Base-by-base conservation (phyloP, 2,329 filamentous ascomycete species). In the Fusarium oligoseptatum region DNA sequence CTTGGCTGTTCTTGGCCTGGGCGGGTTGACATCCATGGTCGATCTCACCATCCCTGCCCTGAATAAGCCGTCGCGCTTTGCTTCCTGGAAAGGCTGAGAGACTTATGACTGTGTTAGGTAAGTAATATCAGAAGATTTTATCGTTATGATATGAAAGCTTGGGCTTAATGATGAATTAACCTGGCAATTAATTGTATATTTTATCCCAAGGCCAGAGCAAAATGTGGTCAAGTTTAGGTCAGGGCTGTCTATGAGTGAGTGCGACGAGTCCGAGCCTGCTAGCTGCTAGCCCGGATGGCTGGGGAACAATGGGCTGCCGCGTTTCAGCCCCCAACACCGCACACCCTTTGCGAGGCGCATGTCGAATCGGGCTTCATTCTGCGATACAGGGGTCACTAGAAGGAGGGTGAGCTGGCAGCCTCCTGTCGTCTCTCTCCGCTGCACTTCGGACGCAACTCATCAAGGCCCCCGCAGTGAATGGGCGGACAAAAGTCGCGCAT, bases 401-500 rank as follows among this genome's bases (percentile, higher is more conserved):
- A 61, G 68, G 66, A 73, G 71, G 60, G 72, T 76, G 73, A 71
- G 66, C 27, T 77, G 75, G 73, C 75, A 66, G 68, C 70, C 71
- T 75, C 64, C 34, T 64, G 63, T 32, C 22, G 48, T 63, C 66
- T 73, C 43, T 60, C 64, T 76, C 70, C 68, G 76, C 67, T 72
- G 64, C 64, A 62, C 62, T 60, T 64, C 58, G 69, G 66, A 67
- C 41, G 62, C 67, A 71, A 36, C 70, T 68, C 64, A 68, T 76
- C 58, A 36, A 64, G 41, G 65, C 58, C 74, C 39, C 71, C 61
- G 64, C 61, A 56, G 43, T 63, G 37, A 41, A 57, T 60, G 64
- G 58, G 57, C 29, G 37, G 14, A 36, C 27, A 69, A 78, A 78
- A 78, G 76, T 77, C 76, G 75, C 76, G 75, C 76, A 77, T 74